Base-by-base conservation (phyloP, 768 basidiomycete genomes). In the Xerocomellus chrysenteron region DNA sequence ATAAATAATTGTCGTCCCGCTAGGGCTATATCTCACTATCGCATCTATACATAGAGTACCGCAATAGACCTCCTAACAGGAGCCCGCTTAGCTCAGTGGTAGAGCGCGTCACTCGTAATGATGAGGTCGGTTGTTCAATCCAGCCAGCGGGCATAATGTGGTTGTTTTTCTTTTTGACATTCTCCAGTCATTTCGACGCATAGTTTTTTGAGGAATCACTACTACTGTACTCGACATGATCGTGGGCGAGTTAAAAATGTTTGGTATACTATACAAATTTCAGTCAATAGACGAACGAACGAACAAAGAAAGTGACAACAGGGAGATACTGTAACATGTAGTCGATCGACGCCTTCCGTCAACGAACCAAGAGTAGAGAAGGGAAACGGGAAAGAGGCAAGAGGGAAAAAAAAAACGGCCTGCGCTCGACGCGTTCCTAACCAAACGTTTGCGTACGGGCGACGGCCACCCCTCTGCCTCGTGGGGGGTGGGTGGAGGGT, bases 71-170 rank as follows among this genome's bases (percentile, higher is more conserved):
- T 39, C 16, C 37, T 17, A 17, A 8, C 5, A 40, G 17, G 7
- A 40, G 70, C 70, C 70, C 70, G 70, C 72, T 73, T 76, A 75
- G 74, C 74, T 75, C 74, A 75, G 74, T 76, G 75, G 74, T 70
- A 76, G 74, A 76, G 75, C 75, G 74, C 75, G 65, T 74, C 74
- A 69, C 74, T 74, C 68, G 73, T 73, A 73, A 75, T 75, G 73
- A 73, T 74, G 73, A 74, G 73, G 73, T 74, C 73, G 74, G 73
- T 75, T 75, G 74, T 74, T 75, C 74, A 74, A 74, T 74, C 74
- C 73, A 74, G 72, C 73, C 74, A 74, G 68, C 66, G 74, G 73
- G 73, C 73, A 26, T 26, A n/a, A 74, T 42, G 6, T 26, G 37
- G 37, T 7, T 0, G 9, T n/a, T 39, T 39, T 39, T 39, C 2